phyloP scores from a whole-genome alignment of 1,284 basidiomycete species.

The Malassezia sp. region DNA sequence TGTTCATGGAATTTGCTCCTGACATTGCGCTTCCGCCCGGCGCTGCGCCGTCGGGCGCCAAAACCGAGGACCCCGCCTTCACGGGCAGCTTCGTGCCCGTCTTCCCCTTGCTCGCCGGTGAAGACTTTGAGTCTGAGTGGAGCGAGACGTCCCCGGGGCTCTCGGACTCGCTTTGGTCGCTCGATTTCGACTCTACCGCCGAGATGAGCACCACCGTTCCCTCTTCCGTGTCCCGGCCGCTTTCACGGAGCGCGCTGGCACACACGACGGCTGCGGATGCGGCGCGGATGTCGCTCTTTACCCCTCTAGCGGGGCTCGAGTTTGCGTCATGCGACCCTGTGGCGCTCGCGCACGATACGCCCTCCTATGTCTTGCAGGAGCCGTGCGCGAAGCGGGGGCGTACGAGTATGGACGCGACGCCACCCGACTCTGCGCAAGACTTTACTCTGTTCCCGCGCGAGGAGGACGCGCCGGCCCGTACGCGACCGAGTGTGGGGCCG shows the following conservation, averaged over 20 bases:
- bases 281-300: not conserved
- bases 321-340: too few species aligned
- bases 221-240: too few species aligned
- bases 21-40: not conserved
- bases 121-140: slow-evolving; percentile 6
- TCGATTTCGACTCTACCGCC: slow-evolving; percentile 11
- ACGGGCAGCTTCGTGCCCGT: not conserved
- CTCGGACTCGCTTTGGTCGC: slow-evolving; percentile 11
- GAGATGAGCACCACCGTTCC: slow-evolving; percentile 1
- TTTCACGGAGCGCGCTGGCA: too few species aligned
- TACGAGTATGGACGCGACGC: too few species aligned
- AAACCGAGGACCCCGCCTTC: slow-evolving; percentile 5
- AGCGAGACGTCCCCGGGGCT: slow-evolving; percentile 11
- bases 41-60: too few species aligned
- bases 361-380: too few species aligned
- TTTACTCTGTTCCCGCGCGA: slow-evolving; percentile 14
- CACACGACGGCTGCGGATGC: not conserved
- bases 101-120: not conserved
- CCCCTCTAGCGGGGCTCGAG: too few species aligned
- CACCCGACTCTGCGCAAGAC: too few species aligned
- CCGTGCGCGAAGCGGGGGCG: too few species aligned
- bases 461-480: not conserved
- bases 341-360: too few species aligned
- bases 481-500: not conserved
- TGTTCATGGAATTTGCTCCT: not conserved